Evolutionary conservation across 768 basidiomycete species (phyloP).

Genomic region (Termitomyces sp.): DNA sequence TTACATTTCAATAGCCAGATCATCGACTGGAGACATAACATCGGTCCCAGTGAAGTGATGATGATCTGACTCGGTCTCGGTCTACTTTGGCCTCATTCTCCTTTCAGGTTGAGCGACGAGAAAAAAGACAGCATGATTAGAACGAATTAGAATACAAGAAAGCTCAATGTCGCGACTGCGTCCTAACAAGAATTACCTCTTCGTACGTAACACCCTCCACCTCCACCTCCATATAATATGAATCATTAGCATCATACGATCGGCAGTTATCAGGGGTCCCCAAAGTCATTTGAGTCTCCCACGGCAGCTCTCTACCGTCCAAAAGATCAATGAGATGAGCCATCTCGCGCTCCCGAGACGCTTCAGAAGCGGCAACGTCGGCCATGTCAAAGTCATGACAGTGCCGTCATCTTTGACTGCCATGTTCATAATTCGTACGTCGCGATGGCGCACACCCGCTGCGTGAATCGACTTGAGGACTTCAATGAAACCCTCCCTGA

Average conservation of each 20-base stretch:
- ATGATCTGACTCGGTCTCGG: neutral
- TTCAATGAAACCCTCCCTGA: slow-evolving; percentile 12
- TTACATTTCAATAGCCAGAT: neutral
- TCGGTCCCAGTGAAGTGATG: neutral
- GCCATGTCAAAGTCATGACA: slow-evolving; percentile 23
- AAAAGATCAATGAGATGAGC: slow-evolving; percentile 5
- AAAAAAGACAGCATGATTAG: neutral
- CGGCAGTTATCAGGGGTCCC: neutral
- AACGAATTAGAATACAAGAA: neutral
- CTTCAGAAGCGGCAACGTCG: slow-evolving; percentile 2
- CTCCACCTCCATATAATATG: neutral
- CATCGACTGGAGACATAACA: neutral
- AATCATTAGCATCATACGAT: neutral
- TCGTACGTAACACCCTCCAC: neutral
- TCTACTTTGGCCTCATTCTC: neutral
- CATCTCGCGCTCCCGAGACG: slow-evolving; percentile 9
- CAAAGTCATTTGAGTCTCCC: neutral
- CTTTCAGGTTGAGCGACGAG: neutral
- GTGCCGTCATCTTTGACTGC: slow-evolving; percentile 14
- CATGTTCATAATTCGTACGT: slow-evolving; percentile 21
- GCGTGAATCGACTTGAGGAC: slow-evolving; percentile 19
- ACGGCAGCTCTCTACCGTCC: slow-evolving; percentile 2
- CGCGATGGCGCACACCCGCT: slow-evolving; percentile 21
- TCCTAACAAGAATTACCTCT: neutral
- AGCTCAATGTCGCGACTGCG: neutral